phyloP scores from a whole-genome alignment of 495 filamentous ascomycete species.

The Saxophila tyrrhenica region DNA sequence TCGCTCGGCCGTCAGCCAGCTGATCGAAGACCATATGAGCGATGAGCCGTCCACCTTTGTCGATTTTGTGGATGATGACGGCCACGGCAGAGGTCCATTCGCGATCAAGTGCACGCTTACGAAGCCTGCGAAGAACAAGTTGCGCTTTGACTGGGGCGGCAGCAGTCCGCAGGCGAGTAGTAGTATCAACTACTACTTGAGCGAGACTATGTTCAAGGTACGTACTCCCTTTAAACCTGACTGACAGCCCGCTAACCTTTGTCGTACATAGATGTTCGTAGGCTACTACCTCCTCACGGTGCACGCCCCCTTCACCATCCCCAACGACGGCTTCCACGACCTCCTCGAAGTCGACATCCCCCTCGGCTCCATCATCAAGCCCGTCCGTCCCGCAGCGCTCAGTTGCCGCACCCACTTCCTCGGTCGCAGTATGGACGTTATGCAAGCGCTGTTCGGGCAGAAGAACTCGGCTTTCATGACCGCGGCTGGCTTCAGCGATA shows the following conservation, averaged over 20 bases:
- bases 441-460: slow-evolving; percentile 39
- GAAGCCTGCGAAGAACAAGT: slow-evolving; percentile 28
- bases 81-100: slow-evolving; percentile 39
- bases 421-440: slow-evolving; percentile 37
- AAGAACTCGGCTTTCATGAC: slow-evolving; percentile 38
- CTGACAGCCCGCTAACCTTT: too few relatives aligned
- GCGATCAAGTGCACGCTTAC: slow-evolving; percentile 39
- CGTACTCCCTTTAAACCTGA: too few relatives aligned
- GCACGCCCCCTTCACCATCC: slow-evolving; percentile 35
- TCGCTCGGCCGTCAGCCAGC: slow-evolving; percentile 33
- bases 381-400: slow-evolving; percentile 38
- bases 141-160: slow-evolving; percentile 38
- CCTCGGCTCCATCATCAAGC: slow-evolving; percentile 25
- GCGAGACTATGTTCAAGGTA: slow-evolving; percentile 39
- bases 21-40: slow-evolving; percentile 37
- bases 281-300: slow-evolving; percentile 36
- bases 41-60: slow-evolving; percentile 35
- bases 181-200: slow-evolving; percentile 42
- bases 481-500: slow-evolving; percentile 41
- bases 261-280: slow-evolving; percentile 38
- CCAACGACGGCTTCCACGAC: slow-evolving; percentile 40
- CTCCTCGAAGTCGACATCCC: slow-evolving; percentile 39
- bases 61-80: slow-evolving; percentile 43
- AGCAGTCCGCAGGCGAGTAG: slow-evolving; percentile 38
- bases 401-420: slow-evolving; percentile 41